Percentiles rank a stretch among this genome's conserved stretches.
phyloP scores from a whole-genome alignment of 73 alveolate genomes.

The Symbiodinium pilosum region DNA sequence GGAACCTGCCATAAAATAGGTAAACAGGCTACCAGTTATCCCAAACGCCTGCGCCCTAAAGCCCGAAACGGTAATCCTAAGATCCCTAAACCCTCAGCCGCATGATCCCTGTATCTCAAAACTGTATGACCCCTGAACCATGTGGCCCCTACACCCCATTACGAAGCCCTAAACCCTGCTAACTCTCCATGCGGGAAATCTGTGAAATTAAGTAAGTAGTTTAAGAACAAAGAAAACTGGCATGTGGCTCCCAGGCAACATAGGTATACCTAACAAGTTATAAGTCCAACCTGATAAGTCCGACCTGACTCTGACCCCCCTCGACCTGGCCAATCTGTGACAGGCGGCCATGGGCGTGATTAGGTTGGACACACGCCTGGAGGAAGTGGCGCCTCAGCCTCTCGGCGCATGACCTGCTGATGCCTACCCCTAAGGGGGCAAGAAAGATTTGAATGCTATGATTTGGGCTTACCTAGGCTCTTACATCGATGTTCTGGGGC shows the following conservation, averaged over 20 bases:
- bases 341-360: conserved; percentile 11
- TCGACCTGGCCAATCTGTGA: not conserved
- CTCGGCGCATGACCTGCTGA: too few relatives aligned
- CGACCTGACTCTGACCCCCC: not conserved
- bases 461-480: too few relatives aligned
- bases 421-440: too few relatives aligned
- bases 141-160: not conserved
- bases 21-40: not conserved
- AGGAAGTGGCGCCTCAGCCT: not conserved
- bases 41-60: not conserved
- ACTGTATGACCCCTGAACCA: not conserved
- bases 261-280: too few relatives aligned
- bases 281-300: not conserved
- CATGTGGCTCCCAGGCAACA: too few relatives aligned
- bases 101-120: not conserved
- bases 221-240: too few relatives aligned
- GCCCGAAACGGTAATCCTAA: not conserved
- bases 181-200: too few relatives aligned
- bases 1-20: not conserved
- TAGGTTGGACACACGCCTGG: not conserved
- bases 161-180: not conserved
- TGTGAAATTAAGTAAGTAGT: too few relatives aligned
- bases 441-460: too few relatives aligned
- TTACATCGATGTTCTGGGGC: too few relatives aligned
- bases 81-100: not conserved